Evolutionary conservation across 805 yeast genomes (phyloP).

Genomic region (Suhomyces prunicola): DNA sequence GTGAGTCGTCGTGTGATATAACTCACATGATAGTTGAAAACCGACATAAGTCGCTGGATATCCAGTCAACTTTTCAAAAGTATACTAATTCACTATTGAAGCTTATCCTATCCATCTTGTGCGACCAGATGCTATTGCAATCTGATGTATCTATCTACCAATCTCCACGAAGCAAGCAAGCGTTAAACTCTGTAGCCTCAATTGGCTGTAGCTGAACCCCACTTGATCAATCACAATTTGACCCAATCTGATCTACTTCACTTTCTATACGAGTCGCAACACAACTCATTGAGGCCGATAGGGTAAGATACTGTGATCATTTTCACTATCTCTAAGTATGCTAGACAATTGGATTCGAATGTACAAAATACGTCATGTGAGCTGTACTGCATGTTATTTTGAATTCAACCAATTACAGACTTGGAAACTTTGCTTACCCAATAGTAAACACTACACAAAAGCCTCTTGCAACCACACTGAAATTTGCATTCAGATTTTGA

Average conservation of each 20-base stretch:
- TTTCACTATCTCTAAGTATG: neutral
- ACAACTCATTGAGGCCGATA: neutral
- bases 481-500: neutral
- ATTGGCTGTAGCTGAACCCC: neutral
- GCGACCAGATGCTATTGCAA: neutral
- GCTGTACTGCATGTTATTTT: neutral
- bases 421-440: neutral
- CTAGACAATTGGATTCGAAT: neutral
- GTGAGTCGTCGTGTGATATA: neutral
- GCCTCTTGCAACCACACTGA: neutral
- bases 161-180: neutral
- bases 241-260: neutral
- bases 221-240: neutral
- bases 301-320: neutral
- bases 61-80: neutral
- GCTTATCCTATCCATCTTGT: neutral
- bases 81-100: neutral
- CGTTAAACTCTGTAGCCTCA: neutral
- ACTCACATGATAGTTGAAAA: neutral
- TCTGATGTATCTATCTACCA: neutral
- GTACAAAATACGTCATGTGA: neutral
- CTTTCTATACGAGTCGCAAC: neutral
- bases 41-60: neutral
- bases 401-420: neutral
- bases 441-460: neutral